Evolutionary conservation across 768 basidiomycete genomes (phyloP).

Genomic region (Nevesoporus exiguus): DNA sequence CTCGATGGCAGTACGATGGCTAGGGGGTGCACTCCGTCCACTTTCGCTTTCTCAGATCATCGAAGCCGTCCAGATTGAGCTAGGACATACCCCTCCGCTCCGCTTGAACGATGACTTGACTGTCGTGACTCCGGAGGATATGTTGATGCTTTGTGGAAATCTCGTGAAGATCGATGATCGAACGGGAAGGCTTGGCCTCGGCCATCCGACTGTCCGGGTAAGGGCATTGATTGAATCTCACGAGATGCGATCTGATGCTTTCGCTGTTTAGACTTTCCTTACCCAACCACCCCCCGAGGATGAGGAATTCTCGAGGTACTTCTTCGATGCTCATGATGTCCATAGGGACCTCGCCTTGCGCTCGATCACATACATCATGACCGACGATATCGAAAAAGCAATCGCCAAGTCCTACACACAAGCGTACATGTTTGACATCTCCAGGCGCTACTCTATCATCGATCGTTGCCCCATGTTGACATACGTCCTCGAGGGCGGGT

Average conservation of each 20-base stretch:
- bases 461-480: conserved; percentile 27
- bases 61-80: conserved; percentile 29
- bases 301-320: conserved; percentile 11
- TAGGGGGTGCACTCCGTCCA: conserved; percentile 27
- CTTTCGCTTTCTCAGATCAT: conserved; percentile 26
- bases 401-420: conserved; percentile 22
- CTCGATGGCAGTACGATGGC: conserved; percentile 22
- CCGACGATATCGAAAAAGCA: conserved; percentile 22
- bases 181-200: conserved; percentile 18
- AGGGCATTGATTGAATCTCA: neutral
- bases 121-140: conserved; percentile 24
- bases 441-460: conserved; percentile 24
- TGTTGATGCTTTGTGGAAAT: conserved; percentile 27
- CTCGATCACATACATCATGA: conserved; percentile 28
- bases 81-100: conserved; percentile 18
- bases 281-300: conserved; percentile 17
- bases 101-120: conserved; percentile 24
- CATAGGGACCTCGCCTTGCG: conserved; percentile 30
- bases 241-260: neutral
- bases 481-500: conserved; percentile 28
- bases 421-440: conserved; percentile 26
- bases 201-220: conserved; percentile 25
- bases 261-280: conserved; percentile 21
- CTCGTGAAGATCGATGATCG: conserved; percentile 26
- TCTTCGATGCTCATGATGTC: conserved; percentile 20